Conservation (phyloP, 345 rosid species). For the Lepidium aucheri region DNA sequence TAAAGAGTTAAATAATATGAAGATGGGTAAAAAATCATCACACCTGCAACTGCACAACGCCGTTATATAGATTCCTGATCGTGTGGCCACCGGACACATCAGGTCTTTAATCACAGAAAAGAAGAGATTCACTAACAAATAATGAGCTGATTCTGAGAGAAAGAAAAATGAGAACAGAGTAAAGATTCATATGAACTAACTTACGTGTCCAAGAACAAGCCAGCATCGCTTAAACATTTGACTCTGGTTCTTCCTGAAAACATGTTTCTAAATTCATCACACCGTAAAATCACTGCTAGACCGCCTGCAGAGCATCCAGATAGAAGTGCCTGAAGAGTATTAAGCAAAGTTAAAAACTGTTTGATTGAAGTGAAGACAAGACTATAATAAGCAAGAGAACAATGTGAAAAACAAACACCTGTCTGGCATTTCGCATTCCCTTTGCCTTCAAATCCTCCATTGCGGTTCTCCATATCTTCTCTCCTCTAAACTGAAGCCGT, state of each 20-base stretch:
- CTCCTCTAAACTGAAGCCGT: conserved; percentile 78
- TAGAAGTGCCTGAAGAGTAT: conserved; percentile 61
- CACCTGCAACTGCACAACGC: conserved; percentile 84
- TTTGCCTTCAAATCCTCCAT: conserved; percentile 65
- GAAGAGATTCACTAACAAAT: background rate
- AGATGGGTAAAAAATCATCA: background rate
- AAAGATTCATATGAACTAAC: conserved; percentile 3
- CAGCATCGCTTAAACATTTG: conserved; percentile 94
- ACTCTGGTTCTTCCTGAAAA: conserved; percentile 55
- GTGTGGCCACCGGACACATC: conserved; percentile 90
- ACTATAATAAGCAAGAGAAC: background rate
- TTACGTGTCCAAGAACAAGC: conserved; percentile 90
- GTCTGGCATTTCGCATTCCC: conserved; percentile 73
- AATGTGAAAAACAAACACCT: conserved; percentile 31
- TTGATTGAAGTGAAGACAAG: background rate
- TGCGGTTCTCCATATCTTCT: conserved; percentile 85
- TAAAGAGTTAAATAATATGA: background rate
- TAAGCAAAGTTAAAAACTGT: background rate
- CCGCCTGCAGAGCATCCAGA: conserved; percentile 99
- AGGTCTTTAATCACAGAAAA: conserved; percentile 32
- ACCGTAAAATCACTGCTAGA: conserved; percentile 72
- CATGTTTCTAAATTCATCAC: conserved; percentile 74
- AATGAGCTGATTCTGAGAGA: background rate
- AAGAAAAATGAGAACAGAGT: background rate
- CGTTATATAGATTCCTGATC: conserved; percentile 54